Conservation (phyloP, 2,329 filamentous ascomycete species). For the Periconia sp. region DNA sequence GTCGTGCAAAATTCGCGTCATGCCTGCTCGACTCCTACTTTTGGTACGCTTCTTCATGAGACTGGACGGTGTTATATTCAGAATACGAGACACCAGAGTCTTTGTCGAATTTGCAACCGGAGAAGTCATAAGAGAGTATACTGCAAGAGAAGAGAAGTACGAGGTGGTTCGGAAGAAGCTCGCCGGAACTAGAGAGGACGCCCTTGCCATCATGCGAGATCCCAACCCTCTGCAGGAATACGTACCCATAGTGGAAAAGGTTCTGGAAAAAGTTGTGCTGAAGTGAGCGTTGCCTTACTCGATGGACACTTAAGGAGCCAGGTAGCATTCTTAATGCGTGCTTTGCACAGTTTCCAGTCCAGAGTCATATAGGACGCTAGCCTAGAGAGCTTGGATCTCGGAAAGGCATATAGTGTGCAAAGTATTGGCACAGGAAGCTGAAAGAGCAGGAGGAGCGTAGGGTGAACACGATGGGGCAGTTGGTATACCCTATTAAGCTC, state of each 20-base stretch:
- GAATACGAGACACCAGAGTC: conserved; percentile 85
- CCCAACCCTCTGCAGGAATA: conserved; percentile 65
- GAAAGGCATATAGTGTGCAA: no score
- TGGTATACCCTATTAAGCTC: no score
- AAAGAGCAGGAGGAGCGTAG: no score
- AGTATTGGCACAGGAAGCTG: no score
- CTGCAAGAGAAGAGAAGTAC: conserved; percentile 81
- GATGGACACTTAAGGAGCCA: neutral
- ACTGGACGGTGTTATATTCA: conserved; percentile 83
- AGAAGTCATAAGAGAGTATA: conserved; percentile 85
- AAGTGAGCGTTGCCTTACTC: conserved; percentile 21
- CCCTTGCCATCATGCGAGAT: conserved; percentile 75
- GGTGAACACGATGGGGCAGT: no score
- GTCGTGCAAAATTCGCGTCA: conserved; percentile 89
- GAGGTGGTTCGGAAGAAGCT: conserved; percentile 67
- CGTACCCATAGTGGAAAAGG: conserved; percentile 70
- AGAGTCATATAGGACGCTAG: neutral
- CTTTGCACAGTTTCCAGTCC: neutral
- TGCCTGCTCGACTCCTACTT: conserved; percentile 84
- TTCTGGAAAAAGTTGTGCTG: conserved; percentile 58
- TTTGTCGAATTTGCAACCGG: conserved; percentile 85
- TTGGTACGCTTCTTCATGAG: conserved; percentile 89
- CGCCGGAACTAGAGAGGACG: conserved; percentile 64
- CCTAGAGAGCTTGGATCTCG: no score
- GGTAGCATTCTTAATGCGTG: neutral